Base-by-base conservation (phyloP, 148 eudicot genomes). In the Oxyria digyna region DNA sequence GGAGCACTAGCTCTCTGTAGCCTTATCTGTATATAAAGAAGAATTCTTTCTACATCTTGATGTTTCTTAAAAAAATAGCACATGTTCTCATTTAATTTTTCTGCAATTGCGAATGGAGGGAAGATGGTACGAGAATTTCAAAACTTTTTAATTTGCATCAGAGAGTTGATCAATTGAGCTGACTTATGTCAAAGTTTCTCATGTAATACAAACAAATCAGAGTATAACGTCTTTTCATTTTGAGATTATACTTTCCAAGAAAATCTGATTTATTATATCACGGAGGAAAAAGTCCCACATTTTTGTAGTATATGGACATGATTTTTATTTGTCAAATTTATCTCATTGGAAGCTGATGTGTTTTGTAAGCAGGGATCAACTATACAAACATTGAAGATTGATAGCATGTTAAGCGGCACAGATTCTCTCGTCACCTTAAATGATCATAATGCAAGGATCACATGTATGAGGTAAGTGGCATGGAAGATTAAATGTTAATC, bases 391-490 rank as follows among this genome's bases (percentile, higher is more conserved):
- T 13, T 78, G 75, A 72, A 72, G 72, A 81, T 78, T 57, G 80
- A 78, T 66, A 55, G 69, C 57, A 71, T 79, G 62, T 26, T 79
- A 1, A 48, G 70, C 35, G 83, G 79, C 64, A 55, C 40, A 46
- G 73, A 68, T 46, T 73, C 74, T 43, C 68, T 78, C 24, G 69
- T 68, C 21, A 55, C 81, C 6, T 69, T 80, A 32, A 77, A 74
- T 54, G 88, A 72, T 76, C 96, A 87, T 68, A 78, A 68, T 68
- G 89, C 93, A 62, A 85, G 81, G 75, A 76, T 90, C 70, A 90
- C 93, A 32, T 87, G 87, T 74, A 84, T 87, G 87, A 81, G 93
- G 96, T 90, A 76, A 70, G 81, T 67, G 76, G 46, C 46, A 70
- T 67, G 63, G 31, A 24, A 52, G 62, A 23, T 52, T 0, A 10